These are phyloP conservation scores for Rubus parviflorus DNA, from an alignment of 306 rosid genomes.

Conservation along the genomic window DNA sequence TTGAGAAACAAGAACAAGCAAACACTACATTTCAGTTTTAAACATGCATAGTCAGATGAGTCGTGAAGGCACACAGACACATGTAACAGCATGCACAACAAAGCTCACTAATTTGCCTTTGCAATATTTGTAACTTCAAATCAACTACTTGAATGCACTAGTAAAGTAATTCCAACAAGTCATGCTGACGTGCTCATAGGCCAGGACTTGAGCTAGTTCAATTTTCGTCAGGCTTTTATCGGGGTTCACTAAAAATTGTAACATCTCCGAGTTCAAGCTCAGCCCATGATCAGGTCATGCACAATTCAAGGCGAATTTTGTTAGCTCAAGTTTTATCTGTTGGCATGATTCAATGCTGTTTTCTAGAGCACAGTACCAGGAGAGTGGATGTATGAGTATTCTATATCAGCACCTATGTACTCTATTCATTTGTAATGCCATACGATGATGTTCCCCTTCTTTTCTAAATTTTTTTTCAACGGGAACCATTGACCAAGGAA, in stretches of 20 bases:
- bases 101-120: not conserved
- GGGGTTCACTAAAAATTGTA: not conserved
- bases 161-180: not conserved
- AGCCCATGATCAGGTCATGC: conserved; percentile 4
- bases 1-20: not conserved
- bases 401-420: too few relatives aligned
- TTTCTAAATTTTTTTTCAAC: not conserved
- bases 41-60: not conserved
- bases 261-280: not conserved
- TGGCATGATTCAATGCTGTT: too few relatives aligned
- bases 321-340: not conserved
- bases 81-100: not conserved
- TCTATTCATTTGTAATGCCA: too few relatives aligned
- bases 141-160: not conserved
- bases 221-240: not conserved
- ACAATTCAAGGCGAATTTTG: not conserved
- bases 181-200: not conserved
- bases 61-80: not conserved
- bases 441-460: too few relatives aligned
- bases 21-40: not conserved
- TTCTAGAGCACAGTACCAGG: too few relatives aligned
- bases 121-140: not conserved
- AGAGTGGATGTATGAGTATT: too few relatives aligned
- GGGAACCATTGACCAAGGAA: not conserved
- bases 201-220: not conserved